Evolutionary conservation across 1,284 basidiomycete genomes (phyloP).

Genomic region (Trichosporon inkin): DNA sequence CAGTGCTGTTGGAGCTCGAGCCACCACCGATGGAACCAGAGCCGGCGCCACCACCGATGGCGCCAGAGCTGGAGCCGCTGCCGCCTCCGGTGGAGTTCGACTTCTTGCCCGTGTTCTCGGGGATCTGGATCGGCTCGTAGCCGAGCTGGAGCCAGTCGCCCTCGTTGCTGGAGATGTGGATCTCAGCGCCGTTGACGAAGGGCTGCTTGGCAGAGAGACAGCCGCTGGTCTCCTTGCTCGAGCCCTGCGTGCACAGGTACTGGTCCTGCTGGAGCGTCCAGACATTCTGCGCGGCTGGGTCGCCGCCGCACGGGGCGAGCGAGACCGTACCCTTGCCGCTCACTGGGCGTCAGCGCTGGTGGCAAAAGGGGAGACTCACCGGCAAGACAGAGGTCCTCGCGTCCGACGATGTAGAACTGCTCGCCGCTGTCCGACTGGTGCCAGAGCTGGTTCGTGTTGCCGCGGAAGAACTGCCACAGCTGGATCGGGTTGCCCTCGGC

Average conservation of each 20-base stretch:
- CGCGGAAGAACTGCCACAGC: constrained; percentile 2
- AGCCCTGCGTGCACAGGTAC: constrained; percentile 1
- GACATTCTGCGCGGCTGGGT: not conserved
- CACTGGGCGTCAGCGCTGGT: too few relatives aligned
- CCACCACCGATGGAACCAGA: not conserved
- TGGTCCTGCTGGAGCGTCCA: not conserved
- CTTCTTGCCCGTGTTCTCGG: not conserved
- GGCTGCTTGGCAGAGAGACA: not conserved
- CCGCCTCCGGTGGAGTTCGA: not conserved
- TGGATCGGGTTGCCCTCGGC: not conserved
- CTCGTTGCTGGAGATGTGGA: not conserved
- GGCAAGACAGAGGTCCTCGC: not conserved
- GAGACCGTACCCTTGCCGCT: not conserved
- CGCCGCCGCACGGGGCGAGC: not conserved
- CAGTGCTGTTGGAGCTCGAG: not conserved
- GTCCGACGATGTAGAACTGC: constrained; percentile 3
- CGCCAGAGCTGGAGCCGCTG: not conserved
- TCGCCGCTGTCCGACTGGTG: not conserved
- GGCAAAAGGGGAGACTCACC: not conserved
- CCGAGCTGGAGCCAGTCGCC: not conserved
- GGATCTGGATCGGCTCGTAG: constrained; percentile 1
- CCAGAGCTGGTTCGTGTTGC: constrained; percentile 2
- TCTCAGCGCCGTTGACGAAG: not conserved
- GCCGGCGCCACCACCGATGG: not conserved
- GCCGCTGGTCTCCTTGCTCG: not conserved